Base-by-base conservation (phyloP, 371 early-diverging fungal genomes). In the Capillidium heterosporum region DNA sequence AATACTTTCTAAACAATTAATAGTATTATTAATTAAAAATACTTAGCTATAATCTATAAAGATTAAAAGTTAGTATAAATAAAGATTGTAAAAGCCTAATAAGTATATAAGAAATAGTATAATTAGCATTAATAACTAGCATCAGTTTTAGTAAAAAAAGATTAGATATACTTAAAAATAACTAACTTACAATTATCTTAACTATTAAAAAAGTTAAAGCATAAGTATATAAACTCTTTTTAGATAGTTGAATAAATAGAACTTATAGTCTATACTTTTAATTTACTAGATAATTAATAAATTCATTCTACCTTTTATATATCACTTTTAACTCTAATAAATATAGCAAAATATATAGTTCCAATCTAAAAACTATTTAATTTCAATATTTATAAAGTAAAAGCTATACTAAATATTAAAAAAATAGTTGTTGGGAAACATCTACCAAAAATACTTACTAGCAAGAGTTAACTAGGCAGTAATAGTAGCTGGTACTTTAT, bases 251-350 rank as follows among this genome's bases (percentile, higher is more conserved):
- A 60, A 23, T 51, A 42, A 21, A 40, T 60, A 7, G 29, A 27
- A 7, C 3, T 32, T 2, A 31, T 55, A 32, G 51, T 21, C 5
- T 60, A 60, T 32, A 40, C 50, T 17, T 29, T 60, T 7, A 24
- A 60, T 1, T 43, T 60, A n/a, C 52, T 57, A 11, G 10, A n/a
- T 17, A n/a, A 21, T 21, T 28, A 21, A 44, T 39, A 42, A 13
- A 59, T 59, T 5, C 53, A 59, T 35, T 4, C 21, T 43, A 31
- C 32, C 23, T 59, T 59, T 26, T 44, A 59, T 31, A 15, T 50
- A 31, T 50, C 53, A 23, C 26, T 50, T n/a, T 26, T 58, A n/a
- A 11, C 26, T 27, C n/a, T n/a, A n/a, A n/a, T n/a, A n/a, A n/a
- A n/a, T n/a, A n/a, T n/a, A n/a, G n/a, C n/a, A n/a, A n/a, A n/a